These are phyloP conservation scores for Boletus subparvulus DNA, from an alignment of 768 basidiomycete genomes.

Conservation along the genomic window DNA sequence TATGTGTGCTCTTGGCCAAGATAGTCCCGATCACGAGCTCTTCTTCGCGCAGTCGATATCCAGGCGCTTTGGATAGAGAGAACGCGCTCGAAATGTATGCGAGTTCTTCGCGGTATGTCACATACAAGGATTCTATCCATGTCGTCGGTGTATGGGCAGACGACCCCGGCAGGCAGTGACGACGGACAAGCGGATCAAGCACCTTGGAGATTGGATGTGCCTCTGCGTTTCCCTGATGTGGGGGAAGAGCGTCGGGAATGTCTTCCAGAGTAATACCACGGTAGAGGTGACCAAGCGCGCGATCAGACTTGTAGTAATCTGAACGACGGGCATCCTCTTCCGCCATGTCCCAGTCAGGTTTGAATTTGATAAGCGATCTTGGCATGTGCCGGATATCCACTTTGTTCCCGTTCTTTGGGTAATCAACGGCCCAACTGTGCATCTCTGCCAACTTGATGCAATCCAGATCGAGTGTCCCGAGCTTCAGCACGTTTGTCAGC, in stretches of 20 bases:
- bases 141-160: neutral
- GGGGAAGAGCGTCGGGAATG: neutral
- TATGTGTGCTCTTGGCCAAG: neutral
- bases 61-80: neutral
- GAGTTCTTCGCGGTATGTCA: conserved; percentile 3
- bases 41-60: neutral
- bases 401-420: conserved; percentile 69
- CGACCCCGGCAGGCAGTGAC: neutral
- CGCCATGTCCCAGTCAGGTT: conserved; percentile 53
- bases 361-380: conserved; percentile 54
- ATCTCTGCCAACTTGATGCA: conserved; percentile 59
- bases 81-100: neutral
- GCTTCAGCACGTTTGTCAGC: conserved; percentile 32
- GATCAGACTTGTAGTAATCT: conserved; percentile 1
- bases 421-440: conserved; percentile 67
- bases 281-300: conserved; percentile 1
- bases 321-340: neutral
- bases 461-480: conserved; percentile 55
- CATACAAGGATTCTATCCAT: neutral
- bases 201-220: neutral
- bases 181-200: neutral
- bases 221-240: neutral
- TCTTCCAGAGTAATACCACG: neutral
- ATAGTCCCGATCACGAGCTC: conserved; percentile 1
- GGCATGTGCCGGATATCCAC: conserved; percentile 57